These are phyloP conservation scores for Exophiala oligosperma DNA, from an alignment of 2,329 filamentous ascomycete genomes.

Conservation along the genomic window DNA sequence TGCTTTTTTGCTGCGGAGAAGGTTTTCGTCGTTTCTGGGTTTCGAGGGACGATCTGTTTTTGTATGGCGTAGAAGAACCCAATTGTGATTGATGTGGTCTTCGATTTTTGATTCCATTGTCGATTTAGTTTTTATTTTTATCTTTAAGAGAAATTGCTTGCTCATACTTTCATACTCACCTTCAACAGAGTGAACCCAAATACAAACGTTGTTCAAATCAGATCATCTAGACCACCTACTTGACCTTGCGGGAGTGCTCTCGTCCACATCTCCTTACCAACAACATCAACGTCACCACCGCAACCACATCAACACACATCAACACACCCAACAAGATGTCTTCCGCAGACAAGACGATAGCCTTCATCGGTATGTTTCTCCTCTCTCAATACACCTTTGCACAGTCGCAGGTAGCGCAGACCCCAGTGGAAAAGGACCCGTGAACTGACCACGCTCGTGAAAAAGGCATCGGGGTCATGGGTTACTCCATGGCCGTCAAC, in stretches of 20 bases:
- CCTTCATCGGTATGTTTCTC: slow-evolving; percentile 24
- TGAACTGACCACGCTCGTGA: background rate
- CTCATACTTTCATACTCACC: no score
- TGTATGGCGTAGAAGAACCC: background rate
- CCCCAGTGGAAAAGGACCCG: no score
- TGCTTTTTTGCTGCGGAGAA: background rate
- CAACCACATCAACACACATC: background rate
- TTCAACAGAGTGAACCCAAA: no score
- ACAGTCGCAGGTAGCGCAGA: no score
- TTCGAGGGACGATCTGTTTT: background rate
- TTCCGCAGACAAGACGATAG: slow-evolving; percentile 22
- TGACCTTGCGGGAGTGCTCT: no score
- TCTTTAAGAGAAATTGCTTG: no score
- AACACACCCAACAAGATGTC: slow-evolving; percentile 8
- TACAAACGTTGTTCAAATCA: no score
- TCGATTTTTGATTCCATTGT: background rate
- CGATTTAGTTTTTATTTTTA: no score
- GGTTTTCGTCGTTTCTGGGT: background rate
- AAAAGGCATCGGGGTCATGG: slow-evolving; percentile 43
- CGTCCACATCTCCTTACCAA: no score
- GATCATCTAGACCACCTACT: no score
- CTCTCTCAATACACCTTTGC: background rate
- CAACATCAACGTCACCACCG: background rate
- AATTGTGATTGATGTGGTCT: background rate
- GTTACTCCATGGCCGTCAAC: slow-evolving; percentile 45